phyloP scores from a whole-genome alignment of 1,284 basidiomycete species.

The Leccinum subatratum region DNA sequence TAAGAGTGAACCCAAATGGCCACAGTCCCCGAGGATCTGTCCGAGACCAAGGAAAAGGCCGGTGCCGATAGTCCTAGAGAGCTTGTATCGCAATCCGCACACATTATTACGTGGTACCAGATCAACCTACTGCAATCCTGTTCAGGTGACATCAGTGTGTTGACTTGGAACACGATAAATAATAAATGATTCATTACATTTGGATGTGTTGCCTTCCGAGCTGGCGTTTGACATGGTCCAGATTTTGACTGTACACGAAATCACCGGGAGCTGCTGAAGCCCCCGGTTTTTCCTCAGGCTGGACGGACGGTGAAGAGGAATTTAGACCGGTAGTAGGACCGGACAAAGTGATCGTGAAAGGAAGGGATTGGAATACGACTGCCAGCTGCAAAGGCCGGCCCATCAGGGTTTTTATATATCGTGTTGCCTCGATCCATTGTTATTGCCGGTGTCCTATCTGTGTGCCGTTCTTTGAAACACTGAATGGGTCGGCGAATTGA shows the following conservation, averaged over 20 bases:
- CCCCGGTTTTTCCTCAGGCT: constrained; percentile 3
- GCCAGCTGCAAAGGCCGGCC: background rate
- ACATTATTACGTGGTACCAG: background rate
- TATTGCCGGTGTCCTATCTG: background rate
- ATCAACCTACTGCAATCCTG: constrained; percentile 54
- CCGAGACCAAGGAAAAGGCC: constrained; percentile 82
- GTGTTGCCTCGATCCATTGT: background rate
- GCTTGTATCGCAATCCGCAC: constrained; percentile 36
- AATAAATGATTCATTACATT: constrained; percentile 19
- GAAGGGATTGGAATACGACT: background rate
- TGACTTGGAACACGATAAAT: too few relatives aligned
- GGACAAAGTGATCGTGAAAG: background rate
- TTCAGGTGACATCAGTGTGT: constrained; percentile 4
- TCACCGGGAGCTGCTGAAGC: background rate
- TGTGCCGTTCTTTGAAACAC: background rate
- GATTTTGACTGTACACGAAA: constrained; percentile 19
- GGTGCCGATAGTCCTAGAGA: constrained; percentile 71
- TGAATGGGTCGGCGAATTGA: background rate
- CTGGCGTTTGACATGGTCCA: constrained; percentile 25
- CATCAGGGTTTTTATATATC: background rate
- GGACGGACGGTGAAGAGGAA: background rate
- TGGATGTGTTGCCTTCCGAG: constrained; percentile 26
- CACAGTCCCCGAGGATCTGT: constrained; percentile 48
- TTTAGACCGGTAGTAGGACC: background rate
- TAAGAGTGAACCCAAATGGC: constrained; percentile 59